Evolutionary conservation across 192 early-diverging fungal species (phyloP), one percentile per base, ranked within the genome.

Genomic region (Linnemannia elongata): DNA sequence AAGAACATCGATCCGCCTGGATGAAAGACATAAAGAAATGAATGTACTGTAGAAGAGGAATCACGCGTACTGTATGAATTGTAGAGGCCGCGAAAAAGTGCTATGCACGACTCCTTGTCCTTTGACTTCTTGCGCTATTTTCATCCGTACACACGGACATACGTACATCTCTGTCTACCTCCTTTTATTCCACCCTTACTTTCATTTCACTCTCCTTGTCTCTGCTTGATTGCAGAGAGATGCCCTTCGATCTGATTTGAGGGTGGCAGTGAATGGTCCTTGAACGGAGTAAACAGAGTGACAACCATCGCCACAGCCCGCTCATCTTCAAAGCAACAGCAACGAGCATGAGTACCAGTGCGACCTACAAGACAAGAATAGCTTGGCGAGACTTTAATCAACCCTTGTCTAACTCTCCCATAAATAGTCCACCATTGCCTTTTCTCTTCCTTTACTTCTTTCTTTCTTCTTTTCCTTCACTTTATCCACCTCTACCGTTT

Each of bases 1-100:
- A 66, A 66, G n/a, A 66, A 66, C 30, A 66, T 66, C 60, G 60
- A 66, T 66, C 60, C 60, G 60, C 30, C 60, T 33, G 60, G 60
- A 66, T 30, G 27, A 15, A 66, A 66, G 12, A 57, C 22, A 57
- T 18, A 57, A 27, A 57, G 13, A 17, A 27, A 15, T 13, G 12
- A 33, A 66, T 30, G 30, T 66, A 33, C 49, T 52, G 49, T 22
- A 52, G 49, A 52, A 52, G 49, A 18, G 12, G 27, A 74, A 33
- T 35, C 6, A 8, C 22, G 30, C 60, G 60, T n/a, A n/a, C 22
- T 60, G 55, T 27, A 52, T 2, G 15, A 4, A 20, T 52, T 39
- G 38, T 39, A 39, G 38, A 39, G 3, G 38, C 38, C 38, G 38
- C 2, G 38, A 1, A 12, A 63, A 63, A 63, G 30, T 66, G 60